A percentile compares a stretch with the other conserved stretches of the same genome.
phyloP scores from a whole-genome alignment of 2,329 filamentous ascomycete genomes.

The Pseudopithomyces maydicus region DNA sequence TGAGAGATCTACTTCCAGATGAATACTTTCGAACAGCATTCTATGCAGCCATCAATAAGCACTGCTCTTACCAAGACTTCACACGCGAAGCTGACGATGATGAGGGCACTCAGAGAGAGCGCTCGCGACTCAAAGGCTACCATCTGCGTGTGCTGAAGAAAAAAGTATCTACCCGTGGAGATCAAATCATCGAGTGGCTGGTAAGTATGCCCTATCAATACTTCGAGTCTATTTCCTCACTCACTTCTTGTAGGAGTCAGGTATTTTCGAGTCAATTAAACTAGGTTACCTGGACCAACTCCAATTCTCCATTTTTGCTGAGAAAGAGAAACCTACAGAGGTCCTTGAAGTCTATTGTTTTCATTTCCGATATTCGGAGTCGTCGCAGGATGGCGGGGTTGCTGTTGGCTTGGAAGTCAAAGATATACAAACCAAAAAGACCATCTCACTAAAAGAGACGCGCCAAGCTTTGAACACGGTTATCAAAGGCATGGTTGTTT shows the following conservation, averaged over 20 bases:
- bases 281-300: slow-evolving; percentile 1
- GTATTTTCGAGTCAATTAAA: slow-evolving; percentile 4
- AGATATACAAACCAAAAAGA: background rate
- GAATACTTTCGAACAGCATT: slow-evolving; percentile 2
- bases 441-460: background rate
- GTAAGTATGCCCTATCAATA: background rate
- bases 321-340: background rate
- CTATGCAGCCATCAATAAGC: slow-evolving; percentile 6
- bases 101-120: background rate
- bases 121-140: background rate
- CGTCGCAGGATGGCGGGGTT: background rate
- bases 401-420: background rate
- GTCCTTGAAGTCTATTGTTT: slow-evolving; percentile 8
- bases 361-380: background rate
- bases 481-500: slow-evolving; percentile 1
- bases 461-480: slow-evolving; percentile 7
- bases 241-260: slow-evolving; percentile 1
- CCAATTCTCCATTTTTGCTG: background rate
- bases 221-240: background rate
- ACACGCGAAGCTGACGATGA: background rate
- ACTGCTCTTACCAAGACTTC: slow-evolving; percentile 8
- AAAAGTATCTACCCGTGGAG: background rate
- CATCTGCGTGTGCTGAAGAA: slow-evolving; percentile 1
- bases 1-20: slow-evolving; percentile 7
- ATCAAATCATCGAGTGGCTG: slow-evolving; percentile 7